phyloP scores from a whole-genome alignment of 306 rosid genomes.

The Albizia julibrissin region DNA sequence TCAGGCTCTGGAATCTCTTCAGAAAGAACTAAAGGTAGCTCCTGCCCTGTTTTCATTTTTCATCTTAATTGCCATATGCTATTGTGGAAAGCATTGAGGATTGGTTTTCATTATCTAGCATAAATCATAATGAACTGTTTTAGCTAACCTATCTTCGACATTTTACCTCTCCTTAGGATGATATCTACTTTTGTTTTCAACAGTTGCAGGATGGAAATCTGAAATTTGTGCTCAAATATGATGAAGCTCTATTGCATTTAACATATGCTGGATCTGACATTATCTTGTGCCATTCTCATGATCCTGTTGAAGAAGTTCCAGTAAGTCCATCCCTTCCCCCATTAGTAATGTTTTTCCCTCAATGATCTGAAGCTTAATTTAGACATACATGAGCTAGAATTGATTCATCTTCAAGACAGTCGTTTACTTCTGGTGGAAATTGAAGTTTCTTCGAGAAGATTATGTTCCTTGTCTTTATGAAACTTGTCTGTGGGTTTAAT shows the following conservation, averaged over 20 bases:
- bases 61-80: neutral
- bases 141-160: neutral
- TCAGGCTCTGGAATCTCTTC: slow-evolving; percentile 48
- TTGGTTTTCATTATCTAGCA: slow-evolving; percentile 15
- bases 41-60: slow-evolving; percentile 10
- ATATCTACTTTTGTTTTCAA: slow-evolving; percentile 29
- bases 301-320: slow-evolving; percentile 65
- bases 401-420: slow-evolving; percentile 7
- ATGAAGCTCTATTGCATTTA: slow-evolving; percentile 63
- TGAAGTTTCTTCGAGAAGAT: neutral
- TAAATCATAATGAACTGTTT: slow-evolving; percentile 6
- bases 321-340: slow-evolving; percentile 48
- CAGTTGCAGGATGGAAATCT: slow-evolving; percentile 58
- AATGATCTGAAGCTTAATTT: neutral
- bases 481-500: neutral
- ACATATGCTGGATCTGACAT: slow-evolving; percentile 81
- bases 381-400: neutral
- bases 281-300: slow-evolving; percentile 72
- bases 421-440: neutral
- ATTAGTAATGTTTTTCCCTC: slow-evolving; percentile 14
- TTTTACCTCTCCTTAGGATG: slow-evolving; percentile 21
- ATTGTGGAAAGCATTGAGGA: neutral
- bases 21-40: slow-evolving; percentile 59
- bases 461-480: slow-evolving; percentile 20
- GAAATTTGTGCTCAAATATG: slow-evolving; percentile 43